Percentiles rank a stretch among this genome's conserved stretches.
Conservation (phyloP, 208 protist genomes). For the Trichomonas vaginalis region DNA sequence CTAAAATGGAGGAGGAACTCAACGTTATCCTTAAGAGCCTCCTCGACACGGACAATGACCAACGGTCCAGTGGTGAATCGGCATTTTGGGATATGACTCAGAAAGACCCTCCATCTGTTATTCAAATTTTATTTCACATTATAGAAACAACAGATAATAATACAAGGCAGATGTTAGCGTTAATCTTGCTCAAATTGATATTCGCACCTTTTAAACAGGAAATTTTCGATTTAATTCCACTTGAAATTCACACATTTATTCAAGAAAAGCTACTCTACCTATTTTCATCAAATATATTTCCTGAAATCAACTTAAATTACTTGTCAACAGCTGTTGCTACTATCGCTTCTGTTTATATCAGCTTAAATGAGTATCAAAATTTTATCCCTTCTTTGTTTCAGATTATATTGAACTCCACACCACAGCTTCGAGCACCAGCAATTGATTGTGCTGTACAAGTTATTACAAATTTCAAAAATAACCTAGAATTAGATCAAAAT, state of each 20-base stretch:
- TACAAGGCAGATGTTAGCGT: not conserved
- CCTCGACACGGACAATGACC: not conserved
- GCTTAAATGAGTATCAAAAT: not conserved
- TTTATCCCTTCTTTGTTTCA: not conserved
- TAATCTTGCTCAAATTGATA: not conserved
- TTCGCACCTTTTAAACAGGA: not conserved
- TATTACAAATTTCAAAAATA: not conserved
- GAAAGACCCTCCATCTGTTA: not conserved
- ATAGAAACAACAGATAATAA: not conserved
- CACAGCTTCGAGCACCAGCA: not conserved
- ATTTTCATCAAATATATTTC: not conserved
- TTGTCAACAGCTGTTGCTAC: not conserved
- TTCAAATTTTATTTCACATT: not conserved
- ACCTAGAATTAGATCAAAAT: not conserved
- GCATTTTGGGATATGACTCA: not conserved
- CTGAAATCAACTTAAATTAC: not conserved
- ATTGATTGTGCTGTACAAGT: not conserved
- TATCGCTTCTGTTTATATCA: not conserved
- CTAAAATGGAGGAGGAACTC: not conserved
- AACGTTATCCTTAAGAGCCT: not conserved
- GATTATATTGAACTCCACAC: not conserved
- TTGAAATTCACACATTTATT: not conserved
- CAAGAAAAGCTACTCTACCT: not conserved
- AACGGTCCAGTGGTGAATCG: not conserved
- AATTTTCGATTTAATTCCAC: not conserved